A percentile compares a stretch with the other conserved stretches of the same genome.
Conservation (phyloP, 2,329 filamentous ascomycete species). For the Scedosporium aurantiacum region DNA sequence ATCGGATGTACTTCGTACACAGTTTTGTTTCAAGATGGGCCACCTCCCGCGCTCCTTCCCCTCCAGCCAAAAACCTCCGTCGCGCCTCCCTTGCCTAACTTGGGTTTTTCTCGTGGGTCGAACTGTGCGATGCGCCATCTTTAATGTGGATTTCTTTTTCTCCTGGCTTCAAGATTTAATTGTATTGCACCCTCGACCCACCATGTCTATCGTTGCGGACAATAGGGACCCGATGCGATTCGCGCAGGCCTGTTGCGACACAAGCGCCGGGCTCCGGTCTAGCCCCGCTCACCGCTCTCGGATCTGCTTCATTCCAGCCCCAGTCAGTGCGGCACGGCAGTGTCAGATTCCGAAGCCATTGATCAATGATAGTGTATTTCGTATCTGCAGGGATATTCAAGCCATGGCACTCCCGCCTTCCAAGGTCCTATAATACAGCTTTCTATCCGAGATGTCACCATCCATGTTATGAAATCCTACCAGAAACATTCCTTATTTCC, state of each 20-base stretch:
- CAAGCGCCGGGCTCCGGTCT: not conserved
- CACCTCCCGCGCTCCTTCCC: not conserved
- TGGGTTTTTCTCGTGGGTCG: too few relatives aligned
- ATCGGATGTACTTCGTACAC: not conserved
- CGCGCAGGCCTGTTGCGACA: not conserved
- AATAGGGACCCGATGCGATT: too few relatives aligned
- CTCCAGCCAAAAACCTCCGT: not conserved
- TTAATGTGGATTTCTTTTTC: not conserved
- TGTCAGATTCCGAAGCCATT: not conserved
- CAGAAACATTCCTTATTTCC: not conserved
- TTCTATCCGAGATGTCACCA: not conserved
- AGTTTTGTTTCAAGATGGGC: not conserved
- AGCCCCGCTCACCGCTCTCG: not conserved
- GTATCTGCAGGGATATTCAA: not conserved
- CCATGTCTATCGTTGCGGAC: too few relatives aligned
- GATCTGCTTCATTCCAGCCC: not conserved
- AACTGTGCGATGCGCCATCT: not conserved
- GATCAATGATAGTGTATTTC: not conserved
- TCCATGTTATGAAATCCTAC: not conserved
- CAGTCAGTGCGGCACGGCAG: slow-evolving; percentile 1
- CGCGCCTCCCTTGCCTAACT: not conserved
- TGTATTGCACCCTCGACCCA: too few relatives aligned
- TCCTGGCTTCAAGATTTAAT: too few relatives aligned
- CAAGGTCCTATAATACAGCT: not conserved
- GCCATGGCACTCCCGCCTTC: not conserved